These are phyloP conservation scores for Lentinula raphanica DNA, from an alignment of 768 basidiomycete genomes.

Conservation along the genomic window DNA sequence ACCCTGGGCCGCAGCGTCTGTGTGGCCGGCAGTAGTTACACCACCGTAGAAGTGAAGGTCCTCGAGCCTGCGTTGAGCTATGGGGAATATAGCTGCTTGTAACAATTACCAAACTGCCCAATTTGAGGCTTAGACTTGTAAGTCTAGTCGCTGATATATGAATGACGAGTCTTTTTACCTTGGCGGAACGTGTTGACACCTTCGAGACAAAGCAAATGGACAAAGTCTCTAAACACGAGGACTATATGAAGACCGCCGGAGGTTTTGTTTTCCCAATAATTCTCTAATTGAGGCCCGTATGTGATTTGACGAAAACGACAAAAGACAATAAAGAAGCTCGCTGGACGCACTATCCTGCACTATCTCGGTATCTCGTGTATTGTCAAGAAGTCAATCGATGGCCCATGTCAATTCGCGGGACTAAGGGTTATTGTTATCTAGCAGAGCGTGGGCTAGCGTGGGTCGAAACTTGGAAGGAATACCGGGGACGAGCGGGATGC, in stretches of 20 bases:
- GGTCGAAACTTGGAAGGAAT: background rate
- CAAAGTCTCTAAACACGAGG: slow-evolving; percentile 6
- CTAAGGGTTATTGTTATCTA: background rate
- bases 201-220: background rate
- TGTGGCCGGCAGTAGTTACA: background rate
- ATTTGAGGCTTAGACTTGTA: background rate
- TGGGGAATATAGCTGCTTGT: background rate
- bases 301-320: background rate
- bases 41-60: background rate
- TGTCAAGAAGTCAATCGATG: background rate
- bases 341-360: background rate
- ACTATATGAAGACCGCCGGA: background rate
- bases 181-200: background rate
- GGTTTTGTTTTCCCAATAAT: background rate
- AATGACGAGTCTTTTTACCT: background rate
- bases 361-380: background rate
- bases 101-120: background rate
- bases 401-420: background rate
- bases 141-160: background rate
- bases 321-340: slow-evolving; percentile 3
- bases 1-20: background rate
- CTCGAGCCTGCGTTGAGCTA: background rate
- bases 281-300: background rate
- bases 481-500: background rate
- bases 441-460: background rate